These are phyloP conservation scores for Phytophthora colocasiae DNA, from an alignment of 352 stramenopile genomes.

Conservation along the genomic window DNA sequence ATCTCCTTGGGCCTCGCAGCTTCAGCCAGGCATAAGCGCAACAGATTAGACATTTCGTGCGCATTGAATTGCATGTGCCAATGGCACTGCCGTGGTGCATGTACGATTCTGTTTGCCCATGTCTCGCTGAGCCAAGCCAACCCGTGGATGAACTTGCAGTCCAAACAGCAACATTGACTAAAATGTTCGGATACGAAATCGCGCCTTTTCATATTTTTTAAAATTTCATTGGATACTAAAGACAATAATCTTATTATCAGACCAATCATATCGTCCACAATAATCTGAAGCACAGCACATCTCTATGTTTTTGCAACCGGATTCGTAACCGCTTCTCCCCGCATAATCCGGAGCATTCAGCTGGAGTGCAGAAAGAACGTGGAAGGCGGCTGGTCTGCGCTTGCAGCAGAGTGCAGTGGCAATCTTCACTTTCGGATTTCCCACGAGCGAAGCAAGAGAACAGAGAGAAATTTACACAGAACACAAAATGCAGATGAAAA, in stretches of 20 bases:
- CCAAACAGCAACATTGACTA: slow-evolving; percentile 2
- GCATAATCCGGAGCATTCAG: slow-evolving; percentile 29
- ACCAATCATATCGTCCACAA: background rate
- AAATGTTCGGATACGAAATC: slow-evolving; percentile 1
- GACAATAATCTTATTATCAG: too few relatives aligned
- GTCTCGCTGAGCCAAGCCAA: slow-evolving; percentile 19
- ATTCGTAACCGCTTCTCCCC: slow-evolving; percentile 27
- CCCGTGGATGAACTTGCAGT: slow-evolving; percentile 26
- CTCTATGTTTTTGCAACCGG: slow-evolving; percentile 3
- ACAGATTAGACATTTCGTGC: slow-evolving; percentile 14
- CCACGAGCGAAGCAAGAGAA: slow-evolving; percentile 5
- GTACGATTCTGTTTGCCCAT: slow-evolving; percentile 7
- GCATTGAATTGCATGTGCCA: too few relatives aligned
- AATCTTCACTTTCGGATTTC: slow-evolving; percentile 34
- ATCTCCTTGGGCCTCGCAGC: slow-evolving; percentile 11
- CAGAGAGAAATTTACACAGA: slow-evolving; percentile 6
- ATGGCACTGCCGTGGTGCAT: too few relatives aligned
- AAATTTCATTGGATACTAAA: slow-evolving; percentile 1
- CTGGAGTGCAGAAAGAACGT: slow-evolving; percentile 10
- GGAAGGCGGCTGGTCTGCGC: slow-evolving; percentile 14
- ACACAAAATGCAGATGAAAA: slow-evolving; percentile 30
- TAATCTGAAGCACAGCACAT: background rate
- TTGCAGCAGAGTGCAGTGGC: slow-evolving; percentile 6
- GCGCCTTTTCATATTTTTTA: background rate
- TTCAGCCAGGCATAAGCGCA: background rate